phyloP scores from a whole-genome alignment of 257 asterid species.

The Thymus quinquecostatus region DNA sequence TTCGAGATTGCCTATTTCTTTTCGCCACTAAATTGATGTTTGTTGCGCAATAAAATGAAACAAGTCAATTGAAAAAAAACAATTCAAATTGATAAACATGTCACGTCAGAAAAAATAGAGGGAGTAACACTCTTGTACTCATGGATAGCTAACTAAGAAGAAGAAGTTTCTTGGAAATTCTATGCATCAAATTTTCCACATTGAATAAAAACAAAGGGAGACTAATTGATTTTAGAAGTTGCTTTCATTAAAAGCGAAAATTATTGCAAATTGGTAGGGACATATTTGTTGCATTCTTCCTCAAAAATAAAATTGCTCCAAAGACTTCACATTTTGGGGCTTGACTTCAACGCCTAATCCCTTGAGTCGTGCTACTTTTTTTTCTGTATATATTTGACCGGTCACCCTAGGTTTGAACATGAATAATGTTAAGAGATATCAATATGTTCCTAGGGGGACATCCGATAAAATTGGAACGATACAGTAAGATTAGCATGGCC shows the following conservation, averaged over 20 bases:
- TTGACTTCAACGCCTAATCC: slow-evolving; percentile 20
- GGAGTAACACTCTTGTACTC: neutral
- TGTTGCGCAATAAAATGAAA: too few relatives aligned
- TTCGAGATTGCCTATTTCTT: too few relatives aligned
- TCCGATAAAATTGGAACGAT: too few relatives aligned
- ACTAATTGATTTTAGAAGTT: slow-evolving; percentile 8
- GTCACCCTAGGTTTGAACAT: slow-evolving; percentile 6
- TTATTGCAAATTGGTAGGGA: neutral
- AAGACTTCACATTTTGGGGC: neutral
- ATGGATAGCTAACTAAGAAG: neutral
- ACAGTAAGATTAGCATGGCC: too few relatives aligned
- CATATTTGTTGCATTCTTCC: neutral
- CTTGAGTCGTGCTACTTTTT: neutral
- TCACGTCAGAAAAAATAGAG: too few relatives aligned
- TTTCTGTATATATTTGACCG: slow-evolving; percentile 21
- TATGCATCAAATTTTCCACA: neutral
- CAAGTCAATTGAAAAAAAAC: too few relatives aligned
- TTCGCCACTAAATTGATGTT: too few relatives aligned
- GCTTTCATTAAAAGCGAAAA: slow-evolving; percentile 19
- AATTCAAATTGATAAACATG: too few relatives aligned
- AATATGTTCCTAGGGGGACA: too few relatives aligned
- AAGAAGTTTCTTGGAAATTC: slow-evolving; percentile 27
- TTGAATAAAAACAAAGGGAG: neutral
- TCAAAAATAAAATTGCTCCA: neutral
- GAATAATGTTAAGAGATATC: too few relatives aligned